Evolutionary conservation across 2,329 filamentous ascomycete genomes (phyloP).

Genomic region (Trichoderma endophyticum): DNA sequence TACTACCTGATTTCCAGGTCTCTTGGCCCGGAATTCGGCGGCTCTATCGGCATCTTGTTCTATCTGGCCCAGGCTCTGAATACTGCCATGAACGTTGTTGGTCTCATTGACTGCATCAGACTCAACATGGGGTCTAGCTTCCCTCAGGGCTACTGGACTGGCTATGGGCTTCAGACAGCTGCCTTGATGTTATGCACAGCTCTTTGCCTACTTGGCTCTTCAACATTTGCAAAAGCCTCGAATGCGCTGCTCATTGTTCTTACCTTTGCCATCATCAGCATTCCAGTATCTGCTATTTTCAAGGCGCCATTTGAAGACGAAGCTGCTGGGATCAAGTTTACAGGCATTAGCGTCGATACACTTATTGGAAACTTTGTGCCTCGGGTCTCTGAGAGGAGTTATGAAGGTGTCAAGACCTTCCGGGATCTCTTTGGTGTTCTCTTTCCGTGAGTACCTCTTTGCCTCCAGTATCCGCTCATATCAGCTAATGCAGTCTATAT

Average conservation of each 20-base stretch:
- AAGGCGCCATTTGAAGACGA: conserved; percentile 64
- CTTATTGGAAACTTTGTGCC: conserved; percentile 73
- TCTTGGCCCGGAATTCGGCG: conserved; percentile 82
- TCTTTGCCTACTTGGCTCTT: conserved; percentile 76
- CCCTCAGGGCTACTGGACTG: conserved; percentile 70
- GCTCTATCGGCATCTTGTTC: conserved; percentile 82
- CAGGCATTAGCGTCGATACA: conserved; percentile 69
- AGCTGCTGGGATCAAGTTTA: conserved; percentile 67
- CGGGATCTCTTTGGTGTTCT: conserved; percentile 82
- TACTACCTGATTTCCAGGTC: conserved; percentile 88
- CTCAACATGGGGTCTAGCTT: conserved; percentile 69
- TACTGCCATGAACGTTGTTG: conserved; percentile 82
- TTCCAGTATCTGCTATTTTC: conserved; percentile 73
- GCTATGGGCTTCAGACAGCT: conserved; percentile 71
- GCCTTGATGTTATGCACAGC: conserved; percentile 69
- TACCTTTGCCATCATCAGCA: conserved; percentile 71
- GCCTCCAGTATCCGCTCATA: conserved; percentile 18
- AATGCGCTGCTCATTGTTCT: conserved; percentile 72
- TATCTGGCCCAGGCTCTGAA: conserved; percentile 89
- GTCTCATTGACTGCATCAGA: conserved; percentile 76
- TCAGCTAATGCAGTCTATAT: neutral
- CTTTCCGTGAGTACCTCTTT: conserved; percentile 56
- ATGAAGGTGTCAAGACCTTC: conserved; percentile 65
- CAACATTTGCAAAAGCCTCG: conserved; percentile 76
- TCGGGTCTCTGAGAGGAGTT: conserved; percentile 60